Percentiles rank a stretch among this genome's conserved stretches.
These are phyloP conservation scores for Trametes pubescens DNA, from an alignment of 1,284 basidiomycete genomes.

Conservation along the genomic window DNA sequence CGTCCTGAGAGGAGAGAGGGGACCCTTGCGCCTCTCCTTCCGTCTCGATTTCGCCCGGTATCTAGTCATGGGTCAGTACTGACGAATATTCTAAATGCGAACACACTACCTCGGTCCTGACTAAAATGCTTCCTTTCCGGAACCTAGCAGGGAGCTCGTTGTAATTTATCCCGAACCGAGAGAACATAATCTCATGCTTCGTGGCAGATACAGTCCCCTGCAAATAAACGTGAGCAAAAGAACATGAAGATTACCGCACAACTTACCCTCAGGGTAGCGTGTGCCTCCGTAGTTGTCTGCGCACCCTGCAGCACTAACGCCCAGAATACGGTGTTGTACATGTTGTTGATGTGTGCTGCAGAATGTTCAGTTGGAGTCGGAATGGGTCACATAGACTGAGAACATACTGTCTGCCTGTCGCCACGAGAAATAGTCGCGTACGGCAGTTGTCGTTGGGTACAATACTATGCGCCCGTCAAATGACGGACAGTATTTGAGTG, in stretches of 20 bases:
- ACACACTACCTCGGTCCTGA: constrained; percentile 61
- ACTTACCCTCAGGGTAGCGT: constrained; percentile 75
- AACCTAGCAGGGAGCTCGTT: constrained; percentile 79
- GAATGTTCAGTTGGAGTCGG: constrained; percentile 15
- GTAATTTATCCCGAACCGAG: constrained; percentile 89
- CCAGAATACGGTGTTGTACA: constrained; percentile 98
- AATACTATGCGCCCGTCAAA: constrained; percentile 93
- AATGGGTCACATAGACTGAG: constrained; percentile 42
- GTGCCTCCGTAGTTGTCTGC: constrained; percentile 82
- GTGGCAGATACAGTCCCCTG: constrained; percentile 89
- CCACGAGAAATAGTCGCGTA: constrained; percentile 96
- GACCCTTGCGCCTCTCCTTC: background rate
- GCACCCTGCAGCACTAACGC: constrained; percentile 86
- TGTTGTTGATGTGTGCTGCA: constrained; percentile 95
- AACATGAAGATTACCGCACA: background rate
- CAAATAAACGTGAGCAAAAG: background rate
- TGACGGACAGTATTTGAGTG: constrained; percentile 83
- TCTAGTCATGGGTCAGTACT: background rate
- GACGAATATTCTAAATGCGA: too few species aligned
- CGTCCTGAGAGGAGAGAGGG: background rate
- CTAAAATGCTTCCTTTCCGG: constrained; percentile 87
- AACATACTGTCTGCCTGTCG: constrained; percentile 92
- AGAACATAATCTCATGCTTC: constrained; percentile 93
- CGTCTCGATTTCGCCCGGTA: background rate
- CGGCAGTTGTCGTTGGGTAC: constrained; percentile 78